Percentiles rank a stretch among this genome's conserved stretches.
These are phyloP conservation scores for Flaveria linearis DNA, from an alignment of 129 eudicot species.

Conservation along the genomic window DNA sequence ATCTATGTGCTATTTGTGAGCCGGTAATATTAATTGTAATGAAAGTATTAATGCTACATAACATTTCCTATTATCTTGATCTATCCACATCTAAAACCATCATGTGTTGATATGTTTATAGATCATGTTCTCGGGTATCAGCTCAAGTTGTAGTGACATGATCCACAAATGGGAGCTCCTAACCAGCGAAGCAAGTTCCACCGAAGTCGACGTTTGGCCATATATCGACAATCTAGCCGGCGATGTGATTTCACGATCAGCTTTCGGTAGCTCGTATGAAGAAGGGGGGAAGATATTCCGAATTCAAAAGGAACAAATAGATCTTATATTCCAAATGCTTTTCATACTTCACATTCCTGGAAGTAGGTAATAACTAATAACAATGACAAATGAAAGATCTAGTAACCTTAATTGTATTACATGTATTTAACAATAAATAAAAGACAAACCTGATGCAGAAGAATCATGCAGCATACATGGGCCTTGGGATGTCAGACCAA, in stretches of 20 bases:
- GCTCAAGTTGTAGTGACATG: conserved; percentile 47
- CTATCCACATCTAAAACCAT: not conserved
- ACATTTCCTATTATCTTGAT: not conserved
- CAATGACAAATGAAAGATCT: not conserved
- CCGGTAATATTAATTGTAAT: too few relatives aligned
- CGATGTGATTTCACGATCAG: conserved; percentile 39
- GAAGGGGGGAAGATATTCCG: conserved; percentile 31
- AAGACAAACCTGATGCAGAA: too few relatives aligned
- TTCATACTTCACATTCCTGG: conserved; percentile 28
- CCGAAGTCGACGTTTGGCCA: conserved; percentile 37
- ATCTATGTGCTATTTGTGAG: too few relatives aligned
- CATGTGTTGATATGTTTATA: conserved; percentile 12
- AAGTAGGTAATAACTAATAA: conserved; percentile 30
- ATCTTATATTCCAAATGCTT: conserved; percentile 21
- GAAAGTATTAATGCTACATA: not conserved
- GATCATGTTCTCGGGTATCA: conserved; percentile 34
- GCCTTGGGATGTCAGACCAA: too few relatives aligned
- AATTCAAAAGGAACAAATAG: conserved; percentile 35
- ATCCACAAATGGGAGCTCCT: conserved; percentile 46
- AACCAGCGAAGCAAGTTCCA: conserved; percentile 1
- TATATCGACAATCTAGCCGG: conserved; percentile 26
- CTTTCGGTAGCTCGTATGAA: conserved; percentile 36
- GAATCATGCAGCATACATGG: too few relatives aligned
- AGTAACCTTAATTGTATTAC: not conserved
- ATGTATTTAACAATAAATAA: too few relatives aligned